These are phyloP conservation scores for Cercophora samala DNA, from an alignment of 495 filamentous ascomycete genomes.

Conservation along the genomic window DNA sequence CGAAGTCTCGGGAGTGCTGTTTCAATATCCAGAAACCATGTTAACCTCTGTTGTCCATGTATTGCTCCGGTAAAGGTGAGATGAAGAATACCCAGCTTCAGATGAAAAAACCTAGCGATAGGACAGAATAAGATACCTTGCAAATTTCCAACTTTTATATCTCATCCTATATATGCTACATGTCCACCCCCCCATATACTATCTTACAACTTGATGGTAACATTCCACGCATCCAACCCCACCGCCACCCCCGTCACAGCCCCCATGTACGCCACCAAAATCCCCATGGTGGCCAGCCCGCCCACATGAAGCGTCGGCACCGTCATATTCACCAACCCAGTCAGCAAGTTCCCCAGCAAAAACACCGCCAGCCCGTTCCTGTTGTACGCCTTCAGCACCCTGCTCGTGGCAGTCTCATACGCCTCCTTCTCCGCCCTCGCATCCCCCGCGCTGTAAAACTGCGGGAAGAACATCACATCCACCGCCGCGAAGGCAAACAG, in stretches of 20 bases:
- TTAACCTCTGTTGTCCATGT: neutral
- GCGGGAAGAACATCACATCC: conserved; percentile 74
- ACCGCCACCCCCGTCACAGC: conserved; percentile 66
- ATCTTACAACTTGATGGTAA: conserved; percentile 71
- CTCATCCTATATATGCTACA: neutral
- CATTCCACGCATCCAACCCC: conserved; percentile 62
- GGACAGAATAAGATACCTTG: neutral
- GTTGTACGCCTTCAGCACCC: conserved; percentile 77
- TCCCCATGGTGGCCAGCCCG: conserved; percentile 60
- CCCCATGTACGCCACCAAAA: conserved; percentile 68
- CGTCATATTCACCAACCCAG: conserved; percentile 82
- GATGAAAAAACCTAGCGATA: neutral
- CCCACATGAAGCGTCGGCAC: conserved; percentile 72
- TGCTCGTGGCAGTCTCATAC: conserved; percentile 67
- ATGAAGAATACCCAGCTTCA: neutral
- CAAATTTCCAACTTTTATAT: neutral
- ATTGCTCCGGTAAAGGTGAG: neutral
- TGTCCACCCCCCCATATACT: neutral
- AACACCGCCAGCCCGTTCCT: conserved; percentile 85
- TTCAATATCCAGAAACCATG: neutral
- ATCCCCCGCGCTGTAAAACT: conserved; percentile 55
- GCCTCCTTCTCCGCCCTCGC: conserved; percentile 53
- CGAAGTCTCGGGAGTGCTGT: neutral
- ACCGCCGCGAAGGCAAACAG: conserved; percentile 71
- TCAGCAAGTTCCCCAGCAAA: conserved; percentile 82